Percentiles rank a stretch among this genome's conserved stretches.
Conservation (phyloP, 352 stramenopile species). For the Globisporangium cylindrosporum region DNA sequence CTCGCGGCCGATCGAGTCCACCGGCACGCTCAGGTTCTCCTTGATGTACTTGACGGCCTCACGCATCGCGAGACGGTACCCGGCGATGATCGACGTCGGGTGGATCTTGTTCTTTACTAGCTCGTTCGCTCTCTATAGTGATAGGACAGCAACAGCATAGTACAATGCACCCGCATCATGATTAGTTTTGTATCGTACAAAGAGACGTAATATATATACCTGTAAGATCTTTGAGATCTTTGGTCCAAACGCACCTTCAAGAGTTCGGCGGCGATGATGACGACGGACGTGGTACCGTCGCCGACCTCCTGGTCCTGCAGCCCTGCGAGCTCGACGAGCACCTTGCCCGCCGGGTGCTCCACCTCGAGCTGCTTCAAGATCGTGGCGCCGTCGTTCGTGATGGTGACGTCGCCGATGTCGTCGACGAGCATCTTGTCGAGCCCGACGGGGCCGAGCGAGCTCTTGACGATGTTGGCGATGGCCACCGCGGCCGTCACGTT, state of each 20-base stretch:
- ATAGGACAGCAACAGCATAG: slow-evolving; percentile 7
- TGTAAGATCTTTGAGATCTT: slow-evolving; percentile 18
- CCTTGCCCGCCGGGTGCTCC: slow-evolving; percentile 98
- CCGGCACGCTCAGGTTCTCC: slow-evolving; percentile 95
- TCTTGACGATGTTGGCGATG: slow-evolving; percentile 99
- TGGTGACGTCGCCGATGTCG: slow-evolving; percentile 99
- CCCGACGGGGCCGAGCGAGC: slow-evolving; percentile 96
- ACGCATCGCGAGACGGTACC: slow-evolving; percentile 98
- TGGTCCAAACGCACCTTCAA: slow-evolving; percentile 61
- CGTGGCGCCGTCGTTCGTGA: slow-evolving; percentile 99
- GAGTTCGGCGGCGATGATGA: slow-evolving; percentile 99
- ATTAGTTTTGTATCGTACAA: neutral
- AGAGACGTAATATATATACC: slow-evolving; percentile 8
- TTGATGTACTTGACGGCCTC: slow-evolving; percentile 99
- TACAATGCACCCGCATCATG: slow-evolving; percentile 2
- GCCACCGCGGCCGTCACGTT: slow-evolving; percentile 97
- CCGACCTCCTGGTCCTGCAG: slow-evolving; percentile 99
- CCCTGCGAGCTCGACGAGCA: slow-evolving; percentile 97
- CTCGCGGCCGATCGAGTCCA: slow-evolving; percentile 91
- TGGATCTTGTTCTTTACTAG: slow-evolving; percentile 99
- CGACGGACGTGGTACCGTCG: slow-evolving; percentile 98
- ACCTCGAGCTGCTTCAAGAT: slow-evolving; percentile 99
- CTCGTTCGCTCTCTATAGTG: slow-evolving; percentile 91
- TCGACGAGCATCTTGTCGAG: slow-evolving; percentile 99
- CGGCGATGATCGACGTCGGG: slow-evolving; percentile 98